These are phyloP conservation scores for Backusella westeae DNA, from an alignment of 192 early-diverging fungal species.

Conservation along the genomic window DNA sequence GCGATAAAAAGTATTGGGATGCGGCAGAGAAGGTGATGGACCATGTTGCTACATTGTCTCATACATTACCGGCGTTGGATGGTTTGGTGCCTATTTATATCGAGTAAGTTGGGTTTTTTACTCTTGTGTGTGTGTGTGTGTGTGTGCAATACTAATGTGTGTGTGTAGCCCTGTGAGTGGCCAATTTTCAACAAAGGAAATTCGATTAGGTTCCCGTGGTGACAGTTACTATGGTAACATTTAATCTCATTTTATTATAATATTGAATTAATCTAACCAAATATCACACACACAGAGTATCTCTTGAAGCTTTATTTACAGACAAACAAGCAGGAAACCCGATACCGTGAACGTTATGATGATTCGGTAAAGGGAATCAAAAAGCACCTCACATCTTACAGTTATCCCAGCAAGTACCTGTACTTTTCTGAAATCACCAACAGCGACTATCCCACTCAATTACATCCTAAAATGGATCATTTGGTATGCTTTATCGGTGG, in stretches of 20 bases:
- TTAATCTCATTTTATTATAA: not conserved
- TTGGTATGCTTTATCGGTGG: slow-evolving; percentile 92
- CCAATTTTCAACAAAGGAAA: slow-evolving; percentile 51
- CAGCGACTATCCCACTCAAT: slow-evolving; percentile 12
- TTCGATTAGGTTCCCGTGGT: slow-evolving; percentile 75
- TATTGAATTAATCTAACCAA: not conserved
- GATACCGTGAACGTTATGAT: slow-evolving; percentile 69
- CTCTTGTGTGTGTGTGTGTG: not conserved
- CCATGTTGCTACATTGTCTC: slow-evolving; percentile 48
- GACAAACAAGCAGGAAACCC: slow-evolving; percentile 55
- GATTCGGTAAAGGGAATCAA: slow-evolving; percentile 62
- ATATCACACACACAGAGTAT: slow-evolving; percentile 63
- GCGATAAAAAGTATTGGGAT: slow-evolving; percentile 71
- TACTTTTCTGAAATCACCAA: slow-evolving; percentile 64
- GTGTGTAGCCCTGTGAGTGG: slow-evolving; percentile 50
- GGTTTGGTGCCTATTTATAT: slow-evolving; percentile 81
- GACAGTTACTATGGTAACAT: slow-evolving; percentile 88
- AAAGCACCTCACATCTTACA: slow-evolving; percentile 57
- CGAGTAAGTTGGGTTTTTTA: slow-evolving; percentile 24
- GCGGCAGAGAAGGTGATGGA: slow-evolving; percentile 64
- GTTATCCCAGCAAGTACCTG: slow-evolving; percentile 53
- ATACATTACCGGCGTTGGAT: slow-evolving; percentile 39
- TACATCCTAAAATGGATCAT: slow-evolving; percentile 84
- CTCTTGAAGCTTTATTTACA: slow-evolving; percentile 86
- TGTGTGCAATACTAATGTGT: not conserved